Percentiles rank a stretch among this genome's conserved stretches.
Evolutionary conservation across 129 eudicot genomes (phyloP).

Genomic region (Lactuca saligna): DNA sequence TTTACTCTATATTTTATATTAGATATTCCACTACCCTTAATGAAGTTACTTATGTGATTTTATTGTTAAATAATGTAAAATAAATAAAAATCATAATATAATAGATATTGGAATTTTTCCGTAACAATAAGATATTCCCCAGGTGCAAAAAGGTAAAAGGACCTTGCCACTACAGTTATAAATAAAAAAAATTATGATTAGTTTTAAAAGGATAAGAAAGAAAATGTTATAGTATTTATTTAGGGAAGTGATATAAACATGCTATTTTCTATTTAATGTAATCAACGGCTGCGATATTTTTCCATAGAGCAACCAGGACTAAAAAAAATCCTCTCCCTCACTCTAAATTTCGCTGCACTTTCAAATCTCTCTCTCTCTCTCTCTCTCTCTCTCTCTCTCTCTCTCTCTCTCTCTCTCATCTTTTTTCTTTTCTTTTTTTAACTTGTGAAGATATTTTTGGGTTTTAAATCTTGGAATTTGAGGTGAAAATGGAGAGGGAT

Average conservation of each 20-base stretch:
- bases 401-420: background rate
- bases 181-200: too few species aligned
- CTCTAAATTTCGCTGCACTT: slow-evolving; percentile 3
- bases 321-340: background rate
- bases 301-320: background rate
- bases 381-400: slow-evolving; percentile 1
- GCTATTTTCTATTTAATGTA: background rate
- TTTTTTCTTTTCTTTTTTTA: too few species aligned
- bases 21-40: background rate
- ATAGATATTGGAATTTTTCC: background rate
- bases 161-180: background rate
- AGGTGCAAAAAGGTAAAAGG: background rate
- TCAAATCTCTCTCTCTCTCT: background rate
- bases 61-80: background rate
- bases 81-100: too few species aligned
- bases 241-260: background rate
- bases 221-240: background rate
- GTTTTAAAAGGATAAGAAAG: background rate
- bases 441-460: slow-evolving; percentile 8
- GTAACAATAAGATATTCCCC: background rate
- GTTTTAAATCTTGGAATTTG: slow-evolving; percentile 1
- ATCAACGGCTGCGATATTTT: slow-evolving; percentile 12
- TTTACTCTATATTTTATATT: too few species aligned
- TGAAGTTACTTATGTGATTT: background rate
- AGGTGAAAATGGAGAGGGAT: slow-evolving; percentile 62